phyloP scores from a whole-genome alignment of 208 protist genomes.

The Trypanosomatidae sp. region DNA sequence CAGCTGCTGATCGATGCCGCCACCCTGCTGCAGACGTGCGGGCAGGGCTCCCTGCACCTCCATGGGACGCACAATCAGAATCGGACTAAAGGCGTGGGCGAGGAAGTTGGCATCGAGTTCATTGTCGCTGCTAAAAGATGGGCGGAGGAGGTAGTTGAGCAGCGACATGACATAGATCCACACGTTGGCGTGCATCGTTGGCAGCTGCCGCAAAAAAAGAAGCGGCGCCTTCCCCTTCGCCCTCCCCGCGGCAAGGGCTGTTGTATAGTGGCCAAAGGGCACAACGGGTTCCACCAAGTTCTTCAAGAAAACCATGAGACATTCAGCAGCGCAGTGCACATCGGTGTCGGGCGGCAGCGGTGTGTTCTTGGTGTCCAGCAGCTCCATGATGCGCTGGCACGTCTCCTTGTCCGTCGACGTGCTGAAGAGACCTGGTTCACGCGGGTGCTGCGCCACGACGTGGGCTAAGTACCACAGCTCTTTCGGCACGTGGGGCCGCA shows the following conservation, averaged over 20 bases:
- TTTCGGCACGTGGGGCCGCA: conserved; percentile 81
- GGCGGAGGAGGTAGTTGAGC: conserved; percentile 83
- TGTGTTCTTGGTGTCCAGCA: conserved; percentile 57
- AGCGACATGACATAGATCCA: conserved; percentile 83
- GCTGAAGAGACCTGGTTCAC: conserved; percentile 70
- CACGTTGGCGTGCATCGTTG: conserved; percentile 81
- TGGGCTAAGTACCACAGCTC: conserved; percentile 84
- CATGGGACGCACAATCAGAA: conserved; percentile 56
- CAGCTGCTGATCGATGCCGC: conserved; percentile 54
- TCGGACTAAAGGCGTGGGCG: conserved; percentile 64
- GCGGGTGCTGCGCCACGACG: conserved; percentile 50
- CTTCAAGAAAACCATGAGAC: conserved; percentile 73
- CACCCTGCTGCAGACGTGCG: conserved; percentile 39
- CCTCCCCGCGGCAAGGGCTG: conserved; percentile 53
- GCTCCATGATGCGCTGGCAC: conserved; percentile 58
- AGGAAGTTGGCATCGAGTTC: conserved; percentile 55
- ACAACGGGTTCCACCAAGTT: conserved; percentile 83
- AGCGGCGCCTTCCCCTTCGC: conserved; percentile 53
- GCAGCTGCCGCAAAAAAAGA: conserved; percentile 68
- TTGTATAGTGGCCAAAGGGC: conserved; percentile 61
- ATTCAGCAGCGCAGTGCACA: conserved; percentile 53
- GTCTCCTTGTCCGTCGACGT: conserved; percentile 36
- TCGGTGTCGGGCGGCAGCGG: conserved; percentile 46
- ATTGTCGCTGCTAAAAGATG: conserved; percentile 56
- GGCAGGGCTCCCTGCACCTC: conserved; percentile 27